Evolutionary conservation across 805 yeast species (phyloP).

Genomic region (Kazachstania taianensis): DNA sequence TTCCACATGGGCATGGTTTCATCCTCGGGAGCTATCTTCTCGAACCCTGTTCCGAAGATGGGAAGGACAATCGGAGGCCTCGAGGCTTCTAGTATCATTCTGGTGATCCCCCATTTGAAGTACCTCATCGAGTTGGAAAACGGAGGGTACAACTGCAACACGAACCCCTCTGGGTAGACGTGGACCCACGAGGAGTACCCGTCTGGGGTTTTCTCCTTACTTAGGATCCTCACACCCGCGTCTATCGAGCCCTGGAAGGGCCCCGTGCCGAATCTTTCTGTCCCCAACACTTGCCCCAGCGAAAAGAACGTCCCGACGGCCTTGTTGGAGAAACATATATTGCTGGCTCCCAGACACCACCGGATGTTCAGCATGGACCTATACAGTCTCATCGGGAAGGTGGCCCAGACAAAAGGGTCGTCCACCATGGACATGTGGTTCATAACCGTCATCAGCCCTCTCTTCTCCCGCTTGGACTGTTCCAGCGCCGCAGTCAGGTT

Average conservation of each 20-base stretch:
- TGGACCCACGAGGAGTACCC: conserved; percentile 81
- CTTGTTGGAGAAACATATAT: conserved; percentile 65
- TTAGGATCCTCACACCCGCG: conserved; percentile 69
- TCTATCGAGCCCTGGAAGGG: conserved; percentile 88
- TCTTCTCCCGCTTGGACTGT: conserved; percentile 53
- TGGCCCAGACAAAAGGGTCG: conserved; percentile 86
- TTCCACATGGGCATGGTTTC: conserved; percentile 45
- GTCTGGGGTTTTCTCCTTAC: conserved; percentile 65
- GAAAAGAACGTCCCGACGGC: conserved; percentile 56
- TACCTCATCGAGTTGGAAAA: conserved; percentile 81
- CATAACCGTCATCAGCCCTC: conserved; percentile 79
- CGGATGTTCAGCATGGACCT: conserved; percentile 56
- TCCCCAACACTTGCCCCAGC: conserved; percentile 79
- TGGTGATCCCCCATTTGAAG: conserved; percentile 90
- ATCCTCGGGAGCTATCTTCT: conserved; percentile 72
- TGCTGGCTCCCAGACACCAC: conserved; percentile 93
- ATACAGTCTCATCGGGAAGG: conserved; percentile 63
- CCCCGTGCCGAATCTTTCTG: conserved; percentile 83
- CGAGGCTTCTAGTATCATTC: conserved; percentile 74
- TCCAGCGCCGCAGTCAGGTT: conserved; percentile 53
- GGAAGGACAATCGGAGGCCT: conserved; percentile 82
- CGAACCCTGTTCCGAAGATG: conserved; percentile 77
- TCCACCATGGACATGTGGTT: conserved; percentile 88
- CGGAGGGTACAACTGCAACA: conserved; percentile 74
- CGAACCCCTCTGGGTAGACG: conserved; percentile 91